phyloP scores from a whole-genome alignment of 108 stramenopile species.

The Skeletonema menzelii region DNA sequence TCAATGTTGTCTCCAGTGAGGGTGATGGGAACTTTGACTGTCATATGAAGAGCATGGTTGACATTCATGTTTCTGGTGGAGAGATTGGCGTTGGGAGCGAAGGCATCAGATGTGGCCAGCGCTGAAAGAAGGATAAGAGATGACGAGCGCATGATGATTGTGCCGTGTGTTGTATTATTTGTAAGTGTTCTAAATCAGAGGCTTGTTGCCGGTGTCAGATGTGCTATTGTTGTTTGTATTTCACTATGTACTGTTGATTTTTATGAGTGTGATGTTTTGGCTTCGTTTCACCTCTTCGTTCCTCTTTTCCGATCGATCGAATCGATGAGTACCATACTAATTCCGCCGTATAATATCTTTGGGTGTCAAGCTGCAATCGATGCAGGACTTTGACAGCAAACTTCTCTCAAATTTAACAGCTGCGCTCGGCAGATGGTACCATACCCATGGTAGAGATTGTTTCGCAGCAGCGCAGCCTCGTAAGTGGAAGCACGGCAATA shows the following conservation, averaged over 20 bases:
- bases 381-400: too few species aligned
- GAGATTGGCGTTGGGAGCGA: conserved; percentile 23
- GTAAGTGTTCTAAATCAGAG: background rate
- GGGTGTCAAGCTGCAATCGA: background rate
- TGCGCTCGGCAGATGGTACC: too few species aligned
- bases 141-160: conserved; percentile 31
- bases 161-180: background rate
- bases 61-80: background rate
- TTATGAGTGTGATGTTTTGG: too few species aligned
- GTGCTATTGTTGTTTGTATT: background rate
- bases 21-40: conserved; percentile 61
- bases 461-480: too few species aligned
- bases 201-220: background rate
- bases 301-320: too few species aligned
- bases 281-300: too few species aligned
- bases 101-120: conserved; percentile 31
- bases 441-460: too few species aligned
- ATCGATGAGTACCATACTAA: background rate
- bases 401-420: background rate
- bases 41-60: conserved; percentile 37
- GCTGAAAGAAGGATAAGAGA: conserved; percentile 20
- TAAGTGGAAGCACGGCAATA: too few species aligned
- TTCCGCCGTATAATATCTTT: background rate
- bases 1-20: conserved; percentile 88
- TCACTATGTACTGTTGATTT: background rate